Evolutionary conservation across 1,284 basidiomycete genomes (phyloP), one percentile per base, ranked within the genome.

Genomic region (Ustilago trichophora): DNA sequence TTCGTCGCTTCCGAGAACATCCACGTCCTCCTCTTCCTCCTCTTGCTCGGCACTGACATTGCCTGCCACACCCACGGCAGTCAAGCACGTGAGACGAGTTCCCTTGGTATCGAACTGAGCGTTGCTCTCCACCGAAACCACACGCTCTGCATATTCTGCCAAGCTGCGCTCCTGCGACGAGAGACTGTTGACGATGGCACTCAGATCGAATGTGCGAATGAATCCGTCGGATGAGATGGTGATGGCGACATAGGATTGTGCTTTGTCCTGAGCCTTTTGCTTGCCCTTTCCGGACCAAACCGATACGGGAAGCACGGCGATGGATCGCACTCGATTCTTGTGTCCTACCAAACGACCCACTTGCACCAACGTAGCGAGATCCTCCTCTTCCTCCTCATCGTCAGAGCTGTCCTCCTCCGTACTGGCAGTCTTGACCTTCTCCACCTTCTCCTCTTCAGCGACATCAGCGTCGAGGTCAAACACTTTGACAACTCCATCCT

Each of bases 211-310:
- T 10, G 75, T 69, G 29, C 77, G 75, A 40, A 81, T 72, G 9
- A 64, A 55, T 7, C 79, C 79, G 47, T 81, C 79, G 1, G 79
- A 80, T n/a, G 73, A 77, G 58, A 80, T 76, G 16, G 76, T 80
- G 24, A 65, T 46, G 12, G 68, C 73, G 3, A 72, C 56, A 33
- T 64, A 70, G 2, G 54, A 44, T 45, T 15, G 21, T 15, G 43
- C 41, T 38, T 25, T 33, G 27, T 41, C n/a, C 35, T 37, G 37
- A 7, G 48, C 50, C 41, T 55, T 40, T 21, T n/a, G 24, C 42
- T 37, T 45, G 57, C 50, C 46, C 34, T 46, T 53, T 18, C 26
- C 37, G 10, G 25, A 18, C 1, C 51, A 43, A 4, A 67, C 19
- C 3, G 41, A 42, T 29, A 73, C 60, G 27, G 62, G 59, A 1